Base-by-base conservation (phyloP, 768 basidiomycete species). In the Cystofilobasidium ferigula region DNA sequence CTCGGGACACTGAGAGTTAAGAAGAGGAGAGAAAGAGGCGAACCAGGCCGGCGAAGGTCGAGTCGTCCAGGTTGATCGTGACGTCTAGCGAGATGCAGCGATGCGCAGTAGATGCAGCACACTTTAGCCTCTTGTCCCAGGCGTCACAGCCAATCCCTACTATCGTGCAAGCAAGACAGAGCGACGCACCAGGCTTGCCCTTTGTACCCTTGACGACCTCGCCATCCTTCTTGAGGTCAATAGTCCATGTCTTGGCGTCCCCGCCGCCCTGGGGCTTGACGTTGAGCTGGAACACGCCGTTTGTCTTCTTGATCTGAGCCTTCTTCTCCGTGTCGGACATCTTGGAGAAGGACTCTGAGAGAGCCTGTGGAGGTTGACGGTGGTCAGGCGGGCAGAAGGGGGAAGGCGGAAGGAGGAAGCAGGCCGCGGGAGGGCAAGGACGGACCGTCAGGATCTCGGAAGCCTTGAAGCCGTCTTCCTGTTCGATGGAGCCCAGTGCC, bases 211-310 rank as follows among this genome's bases (percentile, higher is more conserved):
- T 68, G n/a, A 62, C 61, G 42, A 68, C 67, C 57, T 68, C 62
- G 34, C 67, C 67, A 26, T 68, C 67, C 57, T 68, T 68, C 62
- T 68, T 68, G 12, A 68, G 48, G 62, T 68, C 67, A 32, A 68
- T 68, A 20, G 67, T 68, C 67, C 67, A 68, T 0, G 62, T 57
- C 16, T 61, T 54, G 18, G 47, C 67, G 28, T 68, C 56, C 0
- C 57, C 62, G 14, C 4, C 14, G 18, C 9, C 57, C 32, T 35
- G 6, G 51, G 43, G 45, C 57, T 68, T 68, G 61, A 68, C 67
- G 47, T 68, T 63, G 36, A 68, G 56, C 43, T 63, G 56, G 61
- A 68, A 68, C 32, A 63, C 36, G 26, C 67, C 67, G 61, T 68
- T 68, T 2, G 67, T 68, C 67, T 68, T 68, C 48, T 68, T 68